Conservation (phyloP, 345 rosid species). For the Murraya paniculata region DNA sequence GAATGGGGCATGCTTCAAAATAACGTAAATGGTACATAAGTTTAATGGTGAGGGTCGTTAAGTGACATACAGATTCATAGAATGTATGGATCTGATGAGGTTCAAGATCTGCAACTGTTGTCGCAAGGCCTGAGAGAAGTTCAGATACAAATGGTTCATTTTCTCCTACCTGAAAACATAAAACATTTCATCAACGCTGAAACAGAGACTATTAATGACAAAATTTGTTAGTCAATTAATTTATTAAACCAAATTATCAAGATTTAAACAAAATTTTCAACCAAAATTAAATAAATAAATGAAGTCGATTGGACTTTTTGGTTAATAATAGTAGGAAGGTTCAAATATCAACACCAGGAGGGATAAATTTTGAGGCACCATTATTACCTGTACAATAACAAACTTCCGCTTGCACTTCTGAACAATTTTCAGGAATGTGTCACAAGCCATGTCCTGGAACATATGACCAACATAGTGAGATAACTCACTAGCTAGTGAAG, state of each 20-base stretch:
- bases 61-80: conserved; percentile 83
- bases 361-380: not conserved
- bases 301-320: not conserved
- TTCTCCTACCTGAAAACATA: conserved; percentile 80
- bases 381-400: conserved; percentile 80
- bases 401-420: conserved; percentile 98
- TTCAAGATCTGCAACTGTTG: conserved; percentile 96
- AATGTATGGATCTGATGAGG: conserved; percentile 98
- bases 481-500: not conserved
- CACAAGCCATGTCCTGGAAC: conserved; percentile 98
- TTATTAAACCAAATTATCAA: not conserved
- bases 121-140: conserved; percentile 87
- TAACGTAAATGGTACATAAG: not conserved
- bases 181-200: not conserved
- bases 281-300: not conserved
- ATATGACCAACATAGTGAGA: not conserved
- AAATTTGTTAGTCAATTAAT: not conserved
- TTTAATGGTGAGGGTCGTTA: not conserved
- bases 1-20: not conserved
- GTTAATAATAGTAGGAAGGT: too few species aligned
- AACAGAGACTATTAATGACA: not conserved
- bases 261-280: not conserved
- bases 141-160: conserved; percentile 97
- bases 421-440: conserved; percentile 98
- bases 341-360: not conserved